Conservation (phyloP, 176 grass and related monocot species). For the Hordeum marinum region DNA sequence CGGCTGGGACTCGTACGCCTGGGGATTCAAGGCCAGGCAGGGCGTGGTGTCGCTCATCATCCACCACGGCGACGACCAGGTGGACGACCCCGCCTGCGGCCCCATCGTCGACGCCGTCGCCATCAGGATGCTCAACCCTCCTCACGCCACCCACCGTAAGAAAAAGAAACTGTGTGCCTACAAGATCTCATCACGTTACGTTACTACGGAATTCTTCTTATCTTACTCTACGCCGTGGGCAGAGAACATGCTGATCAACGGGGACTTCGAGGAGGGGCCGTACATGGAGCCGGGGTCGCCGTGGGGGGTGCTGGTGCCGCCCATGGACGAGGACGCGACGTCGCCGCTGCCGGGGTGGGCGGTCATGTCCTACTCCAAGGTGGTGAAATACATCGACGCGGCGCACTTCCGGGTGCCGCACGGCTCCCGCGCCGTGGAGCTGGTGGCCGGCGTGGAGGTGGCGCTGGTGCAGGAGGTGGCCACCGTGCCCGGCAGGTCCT, state of each 20-base stretch:
- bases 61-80: conserved; percentile 22
- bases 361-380: conserved; percentile 44
- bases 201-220: neutral
- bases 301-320: conserved; percentile 41
- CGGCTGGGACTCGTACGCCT: conserved; percentile 47
- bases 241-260: conserved; percentile 33
- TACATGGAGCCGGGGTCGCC: conserved; percentile 14
- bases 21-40: conserved; percentile 26
- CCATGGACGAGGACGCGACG: conserved; percentile 45
- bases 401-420: conserved; percentile 40
- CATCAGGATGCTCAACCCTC: conserved; percentile 25
- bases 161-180: neutral
- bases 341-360: conserved; percentile 75
- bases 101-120: conserved; percentile 35
- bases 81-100: conserved; percentile 37
- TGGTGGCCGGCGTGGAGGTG: conserved; percentile 42
- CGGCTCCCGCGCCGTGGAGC: conserved; percentile 36
- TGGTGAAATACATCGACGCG: conserved; percentile 45
- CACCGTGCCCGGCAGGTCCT: conserved; percentile 19
- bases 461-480: conserved; percentile 42
- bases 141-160: neutral
- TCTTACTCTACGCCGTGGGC: neutral
- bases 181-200: neutral
- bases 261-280: conserved; percentile 49
- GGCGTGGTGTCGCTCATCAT: conserved; percentile 20